phyloP scores from a whole-genome alignment of 805 yeast genomes.

The Pichia gijzeniarum region DNA sequence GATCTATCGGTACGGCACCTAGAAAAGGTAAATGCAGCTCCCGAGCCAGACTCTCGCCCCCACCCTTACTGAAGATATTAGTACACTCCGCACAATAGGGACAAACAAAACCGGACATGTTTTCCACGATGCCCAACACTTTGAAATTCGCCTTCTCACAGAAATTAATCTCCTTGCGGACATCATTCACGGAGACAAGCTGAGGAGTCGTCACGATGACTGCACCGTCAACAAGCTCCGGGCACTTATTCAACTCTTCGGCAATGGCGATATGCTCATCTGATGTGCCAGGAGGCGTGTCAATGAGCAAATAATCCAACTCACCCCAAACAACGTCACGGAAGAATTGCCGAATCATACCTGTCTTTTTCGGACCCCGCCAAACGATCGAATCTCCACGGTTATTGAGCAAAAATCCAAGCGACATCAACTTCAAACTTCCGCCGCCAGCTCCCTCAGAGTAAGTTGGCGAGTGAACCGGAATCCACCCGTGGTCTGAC shows the following conservation, averaged over 20 bases:
- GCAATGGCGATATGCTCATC: slow-evolving; percentile 98
- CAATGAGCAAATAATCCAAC: slow-evolving; percentile 75
- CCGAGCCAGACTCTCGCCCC: slow-evolving; percentile 70
- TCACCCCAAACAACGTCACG: slow-evolving; percentile 89
- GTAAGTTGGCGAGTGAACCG: slow-evolving; percentile 47
- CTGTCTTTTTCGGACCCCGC: slow-evolving; percentile 98
- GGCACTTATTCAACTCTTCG: slow-evolving; percentile 66
- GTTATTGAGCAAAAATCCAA: slow-evolving; percentile 80
- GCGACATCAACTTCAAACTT: slow-evolving; percentile 54
- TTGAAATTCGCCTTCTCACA: slow-evolving; percentile 79
- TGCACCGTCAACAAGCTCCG: slow-evolving; percentile 76
- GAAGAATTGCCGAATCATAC: slow-evolving; percentile 92
- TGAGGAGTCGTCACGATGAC: slow-evolving; percentile 96
- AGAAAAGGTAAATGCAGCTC: slow-evolving; percentile 58
- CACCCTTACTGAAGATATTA: slow-evolving; percentile 88
- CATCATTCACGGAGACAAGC: slow-evolving; percentile 88
- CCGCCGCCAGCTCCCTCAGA: slow-evolving; percentile 26
- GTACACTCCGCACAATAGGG: slow-evolving; percentile 92
- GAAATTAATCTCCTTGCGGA: slow-evolving; percentile 86
- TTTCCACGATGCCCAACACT: slow-evolving; percentile 84
- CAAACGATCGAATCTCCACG: slow-evolving; percentile 91
- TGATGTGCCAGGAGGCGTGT: slow-evolving; percentile 98
- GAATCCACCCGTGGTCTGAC: slow-evolving; percentile 90
- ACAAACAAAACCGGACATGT: slow-evolving; percentile 95
- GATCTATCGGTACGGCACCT: slow-evolving; percentile 92